Percentiles rank a stretch among this genome's conserved stretches.
phyloP scores from a whole-genome alignment of 1,284 basidiomycete genomes.

The Apiotrichum montevideense region DNA sequence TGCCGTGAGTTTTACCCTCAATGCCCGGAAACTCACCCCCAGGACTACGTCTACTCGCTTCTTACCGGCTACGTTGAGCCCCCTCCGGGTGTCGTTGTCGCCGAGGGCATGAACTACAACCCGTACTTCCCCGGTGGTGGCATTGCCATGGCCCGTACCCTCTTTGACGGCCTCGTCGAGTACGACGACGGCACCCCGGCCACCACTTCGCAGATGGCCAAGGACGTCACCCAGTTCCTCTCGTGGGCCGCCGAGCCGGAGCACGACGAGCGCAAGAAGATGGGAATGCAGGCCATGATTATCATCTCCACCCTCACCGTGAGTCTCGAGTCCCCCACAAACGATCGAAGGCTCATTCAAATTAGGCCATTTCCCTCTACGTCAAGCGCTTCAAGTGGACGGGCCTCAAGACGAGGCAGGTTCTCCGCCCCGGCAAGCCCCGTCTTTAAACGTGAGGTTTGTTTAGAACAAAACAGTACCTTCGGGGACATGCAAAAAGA shows the following conservation, averaged over 20 bases:
- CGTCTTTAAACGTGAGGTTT: too few relatives aligned
- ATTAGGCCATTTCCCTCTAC: too few relatives aligned
- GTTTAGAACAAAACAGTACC: too few relatives aligned
- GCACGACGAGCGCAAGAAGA: constrained; percentile 95
- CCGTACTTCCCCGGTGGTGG: constrained; percentile 96
- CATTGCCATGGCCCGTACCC: constrained; percentile 95
- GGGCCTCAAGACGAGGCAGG: too few relatives aligned
- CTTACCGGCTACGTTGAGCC: constrained; percentile 96
- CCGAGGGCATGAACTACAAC: constrained; percentile 98
- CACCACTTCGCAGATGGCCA: constrained; percentile 98
- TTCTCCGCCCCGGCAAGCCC: too few relatives aligned
- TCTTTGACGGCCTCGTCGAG: constrained; percentile 93
- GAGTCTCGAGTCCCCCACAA: too few relatives aligned
- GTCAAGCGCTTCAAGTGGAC: too few relatives aligned
- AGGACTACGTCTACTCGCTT: constrained; percentile 97
- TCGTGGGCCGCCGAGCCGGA: constrained; percentile 96
- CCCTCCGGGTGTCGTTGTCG: constrained; percentile 91
- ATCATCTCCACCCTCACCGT: constrained; percentile 73
- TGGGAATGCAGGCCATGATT: constrained; percentile 80
- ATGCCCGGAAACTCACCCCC: background rate
- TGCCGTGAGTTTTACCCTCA: constrained; percentile 57
- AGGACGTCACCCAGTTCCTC: constrained; percentile 94
- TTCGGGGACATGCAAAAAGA: too few relatives aligned
- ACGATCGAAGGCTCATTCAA: too few relatives aligned
- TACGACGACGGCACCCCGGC: constrained; percentile 95